These are phyloP conservation scores for Solanum commersonii DNA, from an alignment of 257 asterid genomes.

Conservation along the genomic window DNA sequence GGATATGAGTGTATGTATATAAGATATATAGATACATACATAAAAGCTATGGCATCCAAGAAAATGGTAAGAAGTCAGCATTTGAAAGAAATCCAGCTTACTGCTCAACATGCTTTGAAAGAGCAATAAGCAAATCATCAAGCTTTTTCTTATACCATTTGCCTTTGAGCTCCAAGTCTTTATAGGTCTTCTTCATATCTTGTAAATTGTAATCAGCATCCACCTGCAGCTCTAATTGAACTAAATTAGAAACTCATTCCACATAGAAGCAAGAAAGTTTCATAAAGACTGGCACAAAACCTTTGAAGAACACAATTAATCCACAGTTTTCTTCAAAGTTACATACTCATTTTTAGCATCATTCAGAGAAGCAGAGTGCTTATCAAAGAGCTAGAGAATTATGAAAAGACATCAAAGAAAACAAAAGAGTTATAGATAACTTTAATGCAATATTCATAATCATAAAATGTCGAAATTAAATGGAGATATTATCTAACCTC, in stretches of 20 bases:
- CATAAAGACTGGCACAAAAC: constrained; percentile 16
- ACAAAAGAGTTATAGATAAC: background rate
- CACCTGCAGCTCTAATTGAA: constrained; percentile 33
- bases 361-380: constrained; percentile 54
- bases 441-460: background rate
- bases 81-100: constrained; percentile 21
- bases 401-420: background rate
- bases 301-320: constrained; percentile 73
- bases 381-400: constrained; percentile 41
- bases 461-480: background rate
- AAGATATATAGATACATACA: background rate
- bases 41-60: background rate
- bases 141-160: constrained; percentile 67
- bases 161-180: constrained; percentile 62
- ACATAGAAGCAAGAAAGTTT: background rate
- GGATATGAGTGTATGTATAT: background rate
- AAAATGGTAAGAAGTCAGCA: background rate
- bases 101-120: constrained; percentile 82
- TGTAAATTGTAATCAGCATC: constrained; percentile 89
- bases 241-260: background rate
- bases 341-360: constrained; percentile 68
- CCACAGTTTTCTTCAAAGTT: constrained; percentile 65
- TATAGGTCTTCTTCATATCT: constrained; percentile 65
- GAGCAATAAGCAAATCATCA: constrained; percentile 56
- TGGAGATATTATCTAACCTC: constrained; percentile 27